These are phyloP conservation scores for Halophytophthora batemanensis DNA, from an alignment of 352 stramenopile species.

Conservation along the genomic window DNA sequence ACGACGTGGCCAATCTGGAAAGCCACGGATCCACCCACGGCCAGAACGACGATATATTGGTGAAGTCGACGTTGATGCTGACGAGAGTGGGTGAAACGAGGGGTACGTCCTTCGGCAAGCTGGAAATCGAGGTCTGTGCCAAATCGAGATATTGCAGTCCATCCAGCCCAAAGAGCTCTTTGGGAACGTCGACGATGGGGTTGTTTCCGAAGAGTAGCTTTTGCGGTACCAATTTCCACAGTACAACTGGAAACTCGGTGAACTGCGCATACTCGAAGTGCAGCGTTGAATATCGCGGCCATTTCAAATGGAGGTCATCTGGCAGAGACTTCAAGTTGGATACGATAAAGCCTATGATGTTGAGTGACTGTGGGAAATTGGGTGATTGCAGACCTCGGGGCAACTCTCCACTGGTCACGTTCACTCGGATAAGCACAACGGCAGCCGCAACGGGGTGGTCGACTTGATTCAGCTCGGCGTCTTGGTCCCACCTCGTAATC, in stretches of 20 bases:
- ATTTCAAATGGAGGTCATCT: slow-evolving; percentile 27
- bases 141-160: slow-evolving; percentile 26
- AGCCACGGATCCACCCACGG: slow-evolving; percentile 27
- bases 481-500: slow-evolving; percentile 17
- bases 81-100: slow-evolving; percentile 14
- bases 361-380: slow-evolving; percentile 16
- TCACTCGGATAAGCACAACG: slow-evolving; percentile 19
- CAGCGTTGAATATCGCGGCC: slow-evolving; percentile 20
- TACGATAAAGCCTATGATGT: slow-evolving; percentile 23
- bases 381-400: slow-evolving; percentile 17
- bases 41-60: slow-evolving; percentile 23
- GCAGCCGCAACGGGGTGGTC: slow-evolving; percentile 15
- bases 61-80: slow-evolving; percentile 18
- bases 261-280: slow-evolving; percentile 24
- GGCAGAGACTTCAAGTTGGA: slow-evolving; percentile 23
- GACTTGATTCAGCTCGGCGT: slow-evolving; percentile 13
- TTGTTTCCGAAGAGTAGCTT: slow-evolving; percentile 18
- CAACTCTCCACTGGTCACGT: slow-evolving; percentile 21
- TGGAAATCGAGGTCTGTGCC: slow-evolving; percentile 16
- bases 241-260: slow-evolving; percentile 15
- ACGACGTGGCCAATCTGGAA: slow-evolving; percentile 4
- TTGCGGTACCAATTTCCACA: slow-evolving; percentile 17
- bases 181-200: slow-evolving; percentile 16
- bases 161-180: slow-evolving; percentile 23
- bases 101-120: slow-evolving; percentile 14